Percentiles rank a stretch among this genome's conserved stretches.
These are phyloP conservation scores for Terfezia boudieri DNA, from an alignment of 495 filamentous ascomycete genomes.

Conservation along the genomic window DNA sequence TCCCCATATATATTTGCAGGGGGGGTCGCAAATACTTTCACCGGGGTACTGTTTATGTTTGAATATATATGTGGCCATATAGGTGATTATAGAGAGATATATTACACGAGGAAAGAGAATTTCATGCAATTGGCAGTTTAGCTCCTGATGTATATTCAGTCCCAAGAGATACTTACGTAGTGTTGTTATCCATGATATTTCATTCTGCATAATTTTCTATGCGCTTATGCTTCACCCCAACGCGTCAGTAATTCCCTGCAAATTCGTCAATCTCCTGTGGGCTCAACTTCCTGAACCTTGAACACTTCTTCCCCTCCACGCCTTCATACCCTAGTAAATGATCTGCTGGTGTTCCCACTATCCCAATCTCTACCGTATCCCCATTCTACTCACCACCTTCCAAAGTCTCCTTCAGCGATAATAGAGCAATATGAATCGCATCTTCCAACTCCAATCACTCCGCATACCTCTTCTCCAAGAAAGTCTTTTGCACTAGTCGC, in stretches of 20 bases:
- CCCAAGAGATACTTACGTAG: too few relatives aligned
- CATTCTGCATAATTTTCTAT: too few relatives aligned
- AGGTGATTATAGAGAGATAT: too few relatives aligned
- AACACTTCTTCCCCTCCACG: slow-evolving; percentile 70
- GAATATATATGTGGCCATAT: too few relatives aligned
- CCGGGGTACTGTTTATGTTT: too few relatives aligned
- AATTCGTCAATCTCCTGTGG: slow-evolving; percentile 92
- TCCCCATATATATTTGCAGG: too few relatives aligned
- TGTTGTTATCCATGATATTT: too few relatives aligned
- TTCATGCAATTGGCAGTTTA: too few relatives aligned
- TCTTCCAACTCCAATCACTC: slow-evolving; percentile 95
- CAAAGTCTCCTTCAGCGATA: slow-evolving; percentile 86
- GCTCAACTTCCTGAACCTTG: slow-evolving; percentile 85
- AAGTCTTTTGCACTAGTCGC: slow-evolving; percentile 95
- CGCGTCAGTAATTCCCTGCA: slow-evolving; percentile 28
- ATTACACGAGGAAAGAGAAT: too few relatives aligned
- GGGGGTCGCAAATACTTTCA: too few relatives aligned
- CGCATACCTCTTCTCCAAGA: slow-evolving; percentile 94
- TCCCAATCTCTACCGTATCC: slow-evolving; percentile 96
- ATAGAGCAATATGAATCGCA: slow-evolving; percentile 90
- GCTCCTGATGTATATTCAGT: too few relatives aligned
- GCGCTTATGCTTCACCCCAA: too few relatives aligned
- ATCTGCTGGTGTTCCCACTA: slow-evolving; percentile 84
- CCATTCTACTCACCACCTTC: slow-evolving; percentile 99
- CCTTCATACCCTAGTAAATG: slow-evolving; percentile 83